phyloP scores from a whole-genome alignment of 2,329 filamentous ascomycete genomes.

The Erysiphe pulchra region DNA sequence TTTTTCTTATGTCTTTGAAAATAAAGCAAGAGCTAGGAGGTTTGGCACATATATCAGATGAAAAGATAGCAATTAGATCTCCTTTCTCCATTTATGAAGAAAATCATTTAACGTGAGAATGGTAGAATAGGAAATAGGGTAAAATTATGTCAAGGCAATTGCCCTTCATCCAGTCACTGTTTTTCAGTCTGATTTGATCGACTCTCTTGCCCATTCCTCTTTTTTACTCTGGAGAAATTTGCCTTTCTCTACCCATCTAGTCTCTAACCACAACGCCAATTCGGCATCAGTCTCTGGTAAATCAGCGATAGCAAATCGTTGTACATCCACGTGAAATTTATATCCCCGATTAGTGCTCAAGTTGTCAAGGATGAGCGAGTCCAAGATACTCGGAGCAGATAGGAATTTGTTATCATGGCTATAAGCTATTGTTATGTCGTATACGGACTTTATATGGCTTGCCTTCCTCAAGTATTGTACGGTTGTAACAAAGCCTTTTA shows the following conservation, averaged over 20 bases:
- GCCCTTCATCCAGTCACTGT: no score
- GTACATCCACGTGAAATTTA: constrained; percentile 24
- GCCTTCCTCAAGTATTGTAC: constrained; percentile 27
- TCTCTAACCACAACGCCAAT: constrained; percentile 25
- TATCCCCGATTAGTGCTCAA: constrained; percentile 18
- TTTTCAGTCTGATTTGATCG: no score
- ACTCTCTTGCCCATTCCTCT: constrained; percentile 15
- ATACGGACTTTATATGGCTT: constrained; percentile 25
- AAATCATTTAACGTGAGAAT: no score
- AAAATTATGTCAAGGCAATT: no score
- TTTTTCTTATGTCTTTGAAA: no score
- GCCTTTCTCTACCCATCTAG: constrained; percentile 26
- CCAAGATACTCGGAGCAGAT: constrained; percentile 25
- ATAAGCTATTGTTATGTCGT: constrained; percentile 29
- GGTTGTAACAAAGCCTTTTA: constrained; percentile 32
- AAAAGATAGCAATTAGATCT: no score
- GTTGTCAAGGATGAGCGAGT: constrained; percentile 19
- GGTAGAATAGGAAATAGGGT: no score
- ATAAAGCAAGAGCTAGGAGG: no score
- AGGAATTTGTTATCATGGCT: constrained; percentile 19
- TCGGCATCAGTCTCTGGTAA: constrained; percentile 22
- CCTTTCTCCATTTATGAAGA: no score
- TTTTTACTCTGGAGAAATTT: constrained; percentile 22
- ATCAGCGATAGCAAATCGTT: constrained; percentile 22
- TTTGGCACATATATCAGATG: no score